phyloP scores from a whole-genome alignment of 2,329 filamentous ascomycete species.

The Ophiostoma sp. region DNA sequence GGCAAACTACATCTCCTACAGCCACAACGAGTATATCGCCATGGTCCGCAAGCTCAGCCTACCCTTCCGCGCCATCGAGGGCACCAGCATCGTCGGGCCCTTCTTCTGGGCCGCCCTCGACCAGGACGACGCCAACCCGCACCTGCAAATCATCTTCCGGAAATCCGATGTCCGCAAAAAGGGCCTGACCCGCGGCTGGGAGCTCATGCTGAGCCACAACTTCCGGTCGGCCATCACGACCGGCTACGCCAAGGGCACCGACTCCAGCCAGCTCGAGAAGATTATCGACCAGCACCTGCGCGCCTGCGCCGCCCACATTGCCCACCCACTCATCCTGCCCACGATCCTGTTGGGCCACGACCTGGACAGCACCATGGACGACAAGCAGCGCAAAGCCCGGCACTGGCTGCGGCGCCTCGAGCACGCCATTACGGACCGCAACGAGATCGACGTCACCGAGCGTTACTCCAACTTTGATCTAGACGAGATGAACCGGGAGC shows the following conservation, averaged over 20 bases:
- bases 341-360: slow-evolving; percentile 61
- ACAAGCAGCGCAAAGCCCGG: slow-evolving; percentile 62
- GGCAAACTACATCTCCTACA: slow-evolving; percentile 55
- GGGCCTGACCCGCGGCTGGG: slow-evolving; percentile 63
- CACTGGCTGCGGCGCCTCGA: slow-evolving; percentile 63
- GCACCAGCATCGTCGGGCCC: slow-evolving; percentile 59
- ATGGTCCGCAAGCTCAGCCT: slow-evolving; percentile 59
- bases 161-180: slow-evolving; percentile 68
- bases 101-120: slow-evolving; percentile 64
- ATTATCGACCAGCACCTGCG: slow-evolving; percentile 51
- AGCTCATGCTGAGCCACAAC: slow-evolving; percentile 61
- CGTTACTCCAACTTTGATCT: slow-evolving; percentile 57
- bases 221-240: slow-evolving; percentile 57
- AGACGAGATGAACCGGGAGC: slow-evolving; percentile 60
- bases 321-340: slow-evolving; percentile 61
- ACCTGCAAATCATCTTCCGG: slow-evolving; percentile 63
- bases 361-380: slow-evolving; percentile 55
- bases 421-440: slow-evolving; percentile 60
- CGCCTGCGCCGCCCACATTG: slow-evolving; percentile 50
- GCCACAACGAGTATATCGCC: slow-evolving; percentile 50
- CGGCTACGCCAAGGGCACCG: slow-evolving; percentile 62
- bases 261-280: slow-evolving; percentile 54
- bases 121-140: slow-evolving; percentile 56
- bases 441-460: slow-evolving; percentile 59
- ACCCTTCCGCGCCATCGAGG: slow-evolving; percentile 59